These are phyloP conservation scores for maize (Zea mays) DNA, from an alignment of 176 grass and related monocot genomes.

Conservation along the genomic window Zm-B73-REFERENCE-NAM-5.0 NC_050100.1:212130001-212130500, in stretches of 20 bases:
- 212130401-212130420: constrained; percentile 93
- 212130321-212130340: constrained; percentile 30
- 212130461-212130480: constrained; percentile 60
- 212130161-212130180: neutral
- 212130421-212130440: constrained; percentile 83
- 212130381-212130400: constrained; percentile 92
- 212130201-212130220: neutral
- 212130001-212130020: neutral
- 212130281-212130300: constrained; percentile 5
- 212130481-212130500: constrained; percentile 64
- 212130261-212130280: constrained; percentile 11
- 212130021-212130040: constrained; percentile 39
- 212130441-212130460: constrained; percentile 59
- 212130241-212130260: neutral
- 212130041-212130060: constrained; percentile 31
- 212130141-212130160: neutral
- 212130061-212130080: constrained; percentile 31
- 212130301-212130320: neutral
- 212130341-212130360: constrained; percentile 19
- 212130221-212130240: neutral
- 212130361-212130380: constrained; percentile 44
- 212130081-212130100: neutral
- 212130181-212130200: constrained; percentile 30
- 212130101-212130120: constrained; percentile 19
- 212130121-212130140: constrained; percentile 32